These are phyloP conservation scores for Hymenoscyphus albidus DNA, from an alignment of 2,329 filamentous ascomycete genomes.

Conservation along the genomic window DNA sequence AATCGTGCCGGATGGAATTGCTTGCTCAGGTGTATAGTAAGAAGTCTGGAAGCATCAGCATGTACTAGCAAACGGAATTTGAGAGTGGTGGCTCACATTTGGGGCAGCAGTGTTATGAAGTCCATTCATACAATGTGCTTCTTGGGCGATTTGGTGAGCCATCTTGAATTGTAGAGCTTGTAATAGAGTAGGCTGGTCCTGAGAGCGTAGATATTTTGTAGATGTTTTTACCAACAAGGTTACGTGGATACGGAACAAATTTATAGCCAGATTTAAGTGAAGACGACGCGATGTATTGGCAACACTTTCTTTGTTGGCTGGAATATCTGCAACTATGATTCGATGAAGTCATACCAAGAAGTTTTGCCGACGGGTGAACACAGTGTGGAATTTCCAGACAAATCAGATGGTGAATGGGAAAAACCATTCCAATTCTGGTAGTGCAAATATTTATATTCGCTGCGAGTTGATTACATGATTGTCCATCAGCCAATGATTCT, in stretches of 20 bases:
- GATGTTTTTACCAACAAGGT: neutral
- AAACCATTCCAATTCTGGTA: neutral
- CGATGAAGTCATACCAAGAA: neutral
- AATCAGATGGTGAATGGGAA: neutral
- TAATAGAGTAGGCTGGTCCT: neutral
- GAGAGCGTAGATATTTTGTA: neutral
- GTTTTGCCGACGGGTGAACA: neutral
- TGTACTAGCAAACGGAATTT: neutral
- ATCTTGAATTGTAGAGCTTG: neutral
- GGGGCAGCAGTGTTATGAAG: neutral
- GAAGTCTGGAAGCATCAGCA: conserved; percentile 20
- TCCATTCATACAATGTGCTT: neutral
- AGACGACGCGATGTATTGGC: neutral
- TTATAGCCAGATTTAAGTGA: neutral
- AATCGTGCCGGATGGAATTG: conserved; percentile 41
- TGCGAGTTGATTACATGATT: neutral
- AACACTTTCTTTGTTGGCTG: no score
- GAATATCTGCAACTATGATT: neutral
- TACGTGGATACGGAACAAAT: neutral
- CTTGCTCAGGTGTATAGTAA: conserved; percentile 45
- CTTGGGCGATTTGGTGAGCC: neutral
- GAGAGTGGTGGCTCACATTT: neutral
- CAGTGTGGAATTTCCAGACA: neutral
- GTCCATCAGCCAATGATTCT: neutral
- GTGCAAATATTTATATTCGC: neutral